These are phyloP conservation scores for Carpinus viminea DNA, from an alignment of 306 rosid genomes.

Conservation along the genomic window DNA sequence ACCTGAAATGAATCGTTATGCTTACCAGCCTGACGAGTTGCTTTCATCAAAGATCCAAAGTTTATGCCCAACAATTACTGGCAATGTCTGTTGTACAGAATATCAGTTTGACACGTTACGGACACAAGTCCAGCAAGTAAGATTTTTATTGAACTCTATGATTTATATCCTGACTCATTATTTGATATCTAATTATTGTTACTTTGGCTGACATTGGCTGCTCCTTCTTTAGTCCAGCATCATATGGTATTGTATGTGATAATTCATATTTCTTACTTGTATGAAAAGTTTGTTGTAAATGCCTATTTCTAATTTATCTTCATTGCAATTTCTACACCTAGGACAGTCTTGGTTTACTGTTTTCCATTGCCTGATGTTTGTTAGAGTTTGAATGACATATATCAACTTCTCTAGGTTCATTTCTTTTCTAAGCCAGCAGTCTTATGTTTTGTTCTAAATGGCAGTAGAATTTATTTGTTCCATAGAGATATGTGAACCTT, in stretches of 20 bases:
- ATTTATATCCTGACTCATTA: neutral
- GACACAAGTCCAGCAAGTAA: constrained; percentile 88
- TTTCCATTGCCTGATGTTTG: neutral
- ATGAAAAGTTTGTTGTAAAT: constrained; percentile 4
- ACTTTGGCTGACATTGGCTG: neutral
- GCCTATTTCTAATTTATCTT: constrained; percentile 4
- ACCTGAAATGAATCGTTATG: constrained; percentile 17
- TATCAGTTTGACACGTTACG: constrained; percentile 81
- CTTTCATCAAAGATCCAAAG: constrained; percentile 95
- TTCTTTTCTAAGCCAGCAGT: neutral
- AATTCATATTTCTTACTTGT: neutral
- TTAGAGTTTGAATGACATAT: neutral
- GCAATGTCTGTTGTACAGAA: constrained; percentile 93
- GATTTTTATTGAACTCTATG: constrained; percentile 11
- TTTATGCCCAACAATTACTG: constrained; percentile 91
- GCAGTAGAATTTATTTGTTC: neutral
- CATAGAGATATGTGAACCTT: neutral
- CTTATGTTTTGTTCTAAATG: neutral
- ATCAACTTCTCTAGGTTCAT: neutral
- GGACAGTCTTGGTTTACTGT: neutral
- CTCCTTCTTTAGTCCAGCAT: neutral
- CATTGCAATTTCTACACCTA: neutral
- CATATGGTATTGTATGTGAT: neutral
- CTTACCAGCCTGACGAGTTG: constrained; percentile 87
- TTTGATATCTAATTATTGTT: neutral